A percentile compares a stretch with the other conserved stretches of the same genome.
These are phyloP conservation scores for Taxillus chinensis DNA, from an alignment of 164 flowering plant genomes.

Conservation along the genomic window DNA sequence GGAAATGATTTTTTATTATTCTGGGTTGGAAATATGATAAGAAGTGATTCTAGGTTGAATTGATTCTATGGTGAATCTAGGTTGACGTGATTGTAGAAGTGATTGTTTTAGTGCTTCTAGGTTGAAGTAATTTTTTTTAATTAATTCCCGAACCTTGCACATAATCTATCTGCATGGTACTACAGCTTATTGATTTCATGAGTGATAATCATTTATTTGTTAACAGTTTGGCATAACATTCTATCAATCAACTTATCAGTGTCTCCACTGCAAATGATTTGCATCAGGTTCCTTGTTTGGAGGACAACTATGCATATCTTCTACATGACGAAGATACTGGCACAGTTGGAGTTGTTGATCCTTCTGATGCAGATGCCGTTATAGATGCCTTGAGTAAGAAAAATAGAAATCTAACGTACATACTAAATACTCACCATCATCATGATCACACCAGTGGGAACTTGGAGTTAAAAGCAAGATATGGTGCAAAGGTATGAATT, in stretches of 20 bases:
- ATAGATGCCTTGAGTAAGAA: slow-evolving; percentile 68
- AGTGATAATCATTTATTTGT: too few relatives aligned
- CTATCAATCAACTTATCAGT: neutral
- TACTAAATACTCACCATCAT: slow-evolving; percentile 96
- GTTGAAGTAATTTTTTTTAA: too few relatives aligned
- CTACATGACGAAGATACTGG: slow-evolving; percentile 83
- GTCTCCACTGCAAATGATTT: neutral
- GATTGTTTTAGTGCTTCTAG: too few relatives aligned
- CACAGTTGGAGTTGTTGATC: slow-evolving; percentile 96
- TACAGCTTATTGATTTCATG: neutral
- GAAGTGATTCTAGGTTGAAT: too few relatives aligned
- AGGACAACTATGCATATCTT: slow-evolving; percentile 90
- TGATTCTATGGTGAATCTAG: too few relatives aligned
- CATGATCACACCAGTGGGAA: slow-evolving; percentile 98
- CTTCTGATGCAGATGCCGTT: slow-evolving; percentile 80
- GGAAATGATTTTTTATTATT: too few relatives aligned
- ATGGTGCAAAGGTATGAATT: slow-evolving; percentile 88
- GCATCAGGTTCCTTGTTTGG: slow-evolving; percentile 80
- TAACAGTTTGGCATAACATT: neutral
- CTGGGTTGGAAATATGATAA: too few relatives aligned
- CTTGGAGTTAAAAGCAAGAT: slow-evolving; percentile 78
- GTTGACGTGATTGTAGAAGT: too few relatives aligned
- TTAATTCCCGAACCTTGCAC: too few relatives aligned
- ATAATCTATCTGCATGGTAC: neutral
- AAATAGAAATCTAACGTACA: slow-evolving; percentile 70